Evolutionary conservation across 805 yeast species (phyloP).

Genomic region (Starmerella kuoi): DNA sequence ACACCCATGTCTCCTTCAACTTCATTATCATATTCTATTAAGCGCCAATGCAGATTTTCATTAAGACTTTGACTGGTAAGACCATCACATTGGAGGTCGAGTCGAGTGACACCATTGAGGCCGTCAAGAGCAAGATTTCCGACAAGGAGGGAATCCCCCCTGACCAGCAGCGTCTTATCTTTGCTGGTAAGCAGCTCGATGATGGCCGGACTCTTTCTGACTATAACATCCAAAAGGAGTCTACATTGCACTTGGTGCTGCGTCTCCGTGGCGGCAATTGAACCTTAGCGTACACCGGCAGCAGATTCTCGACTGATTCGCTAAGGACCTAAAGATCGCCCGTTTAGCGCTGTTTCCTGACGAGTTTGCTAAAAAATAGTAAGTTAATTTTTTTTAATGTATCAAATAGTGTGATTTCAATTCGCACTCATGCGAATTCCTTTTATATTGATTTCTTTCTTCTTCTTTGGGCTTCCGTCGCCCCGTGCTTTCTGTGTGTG

Average conservation of each 20-base stretch:
- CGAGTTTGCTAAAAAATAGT: background rate
- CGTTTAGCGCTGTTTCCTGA: background rate
- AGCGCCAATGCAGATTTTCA: constrained; percentile 57
- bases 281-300: background rate
- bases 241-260: constrained; percentile 67
- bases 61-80: constrained; percentile 98
- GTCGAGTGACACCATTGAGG: constrained; percentile 88
- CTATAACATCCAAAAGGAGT: constrained; percentile 91
- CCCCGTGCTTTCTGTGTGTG: too few relatives aligned
- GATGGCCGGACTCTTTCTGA: constrained; percentile 89
- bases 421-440: too few relatives aligned
- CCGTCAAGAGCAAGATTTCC: constrained; percentile 85
- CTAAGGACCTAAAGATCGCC: background rate
- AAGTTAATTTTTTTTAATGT: background rate
- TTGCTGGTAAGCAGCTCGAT: constrained; percentile 91
- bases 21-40: too few relatives aligned
- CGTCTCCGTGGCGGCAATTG: constrained; percentile 76
- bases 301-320: background rate
- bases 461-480: too few relatives aligned
- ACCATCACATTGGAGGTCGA: constrained; percentile 78
- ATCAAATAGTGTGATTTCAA: too few relatives aligned
- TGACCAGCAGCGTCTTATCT: constrained; percentile 87
- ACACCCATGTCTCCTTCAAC: too few relatives aligned
- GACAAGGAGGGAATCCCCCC: constrained; percentile 96
- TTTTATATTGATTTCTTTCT: too few relatives aligned